phyloP scores from a whole-genome alignment of 805 yeast genomes.

The Pichia kluyveri region DNA sequence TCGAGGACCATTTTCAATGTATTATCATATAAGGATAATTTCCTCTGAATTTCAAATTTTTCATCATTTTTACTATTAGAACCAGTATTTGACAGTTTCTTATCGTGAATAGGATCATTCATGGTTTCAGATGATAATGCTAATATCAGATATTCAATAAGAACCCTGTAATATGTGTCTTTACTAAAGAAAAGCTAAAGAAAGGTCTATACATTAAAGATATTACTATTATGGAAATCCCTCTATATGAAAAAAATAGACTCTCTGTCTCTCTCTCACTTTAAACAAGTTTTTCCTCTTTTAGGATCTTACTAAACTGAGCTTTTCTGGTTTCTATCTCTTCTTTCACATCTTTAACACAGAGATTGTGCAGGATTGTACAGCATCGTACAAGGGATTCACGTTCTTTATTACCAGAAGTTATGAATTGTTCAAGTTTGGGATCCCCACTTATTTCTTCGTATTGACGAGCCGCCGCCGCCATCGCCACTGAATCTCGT shows the following conservation, averaged over 20 bases:
- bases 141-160: too few species aligned
- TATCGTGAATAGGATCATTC: background rate
- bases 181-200: too few species aligned
- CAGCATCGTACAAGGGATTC: background rate
- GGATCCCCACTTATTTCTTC: background rate
- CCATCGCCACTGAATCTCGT: too few species aligned
- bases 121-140: too few species aligned
- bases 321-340: constrained; percentile 1
- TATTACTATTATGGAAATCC: too few species aligned
- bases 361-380: background rate
- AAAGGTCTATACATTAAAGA: too few species aligned
- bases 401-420: background rate
- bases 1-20: constrained; percentile 14
- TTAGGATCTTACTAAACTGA: background rate
- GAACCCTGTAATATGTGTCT: too few species aligned
- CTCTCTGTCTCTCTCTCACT: too few species aligned
- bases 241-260: too few species aligned
- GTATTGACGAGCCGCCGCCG: background rate
- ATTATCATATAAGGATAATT: constrained; percentile 13
- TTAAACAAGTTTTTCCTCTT: background rate
- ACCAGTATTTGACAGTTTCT: background rate
- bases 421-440: background rate
- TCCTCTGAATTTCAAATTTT: constrained; percentile 12
- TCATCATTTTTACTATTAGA: background rate
- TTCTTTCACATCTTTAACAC: constrained; percentile 2